A percentile compares a stretch with the other conserved stretches of the same genome.
Evolutionary conservation across 2,329 filamentous ascomycete species (phyloP).

Genomic region (Calycina herbarum): DNA sequence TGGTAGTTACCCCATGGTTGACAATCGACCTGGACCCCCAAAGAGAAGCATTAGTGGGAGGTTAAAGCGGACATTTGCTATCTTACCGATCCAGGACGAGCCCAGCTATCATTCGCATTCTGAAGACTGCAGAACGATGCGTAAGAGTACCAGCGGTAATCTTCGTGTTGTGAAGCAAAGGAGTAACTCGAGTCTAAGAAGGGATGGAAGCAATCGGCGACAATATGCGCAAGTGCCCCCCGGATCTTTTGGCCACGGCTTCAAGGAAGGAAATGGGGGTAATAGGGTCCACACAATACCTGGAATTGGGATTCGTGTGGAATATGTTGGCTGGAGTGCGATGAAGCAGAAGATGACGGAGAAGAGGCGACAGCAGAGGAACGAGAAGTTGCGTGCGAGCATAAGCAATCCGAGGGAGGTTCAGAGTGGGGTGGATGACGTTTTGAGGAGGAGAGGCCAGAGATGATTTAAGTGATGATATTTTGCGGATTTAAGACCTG

Average conservation of each 20-base stretch:
- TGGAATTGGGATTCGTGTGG: slow-evolving; percentile 46
- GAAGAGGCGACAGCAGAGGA: slow-evolving; percentile 57
- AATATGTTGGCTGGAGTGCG: slow-evolving; percentile 50
- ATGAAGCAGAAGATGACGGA: slow-evolving; percentile 58
- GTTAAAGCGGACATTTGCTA: slow-evolving; percentile 56
- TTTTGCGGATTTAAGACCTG: too few relatives aligned
- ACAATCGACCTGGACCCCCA: slow-evolving; percentile 48
- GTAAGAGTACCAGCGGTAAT: slow-evolving; percentile 59
- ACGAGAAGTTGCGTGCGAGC: slow-evolving; percentile 57
- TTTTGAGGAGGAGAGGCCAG: slow-evolving; percentile 25
- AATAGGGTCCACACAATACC: slow-evolving; percentile 31
- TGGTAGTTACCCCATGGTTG: slow-evolving; percentile 46
- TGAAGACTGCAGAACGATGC: slow-evolving; percentile 57
- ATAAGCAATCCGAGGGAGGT: slow-evolving; percentile 56
- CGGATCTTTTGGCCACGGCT: slow-evolving; percentile 33
- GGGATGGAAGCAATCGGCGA: slow-evolving; percentile 21
- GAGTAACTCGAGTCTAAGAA: slow-evolving; percentile 42
- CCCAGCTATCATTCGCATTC: slow-evolving; percentile 41
- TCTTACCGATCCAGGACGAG: slow-evolving; percentile 52
- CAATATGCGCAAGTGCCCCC: slow-evolving; percentile 17
- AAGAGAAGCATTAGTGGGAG: slow-evolving; percentile 50
- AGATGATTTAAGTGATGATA: background rate
- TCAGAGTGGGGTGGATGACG: slow-evolving; percentile 36
- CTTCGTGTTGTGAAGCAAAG: slow-evolving; percentile 56
- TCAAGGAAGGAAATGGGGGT: slow-evolving; percentile 35